phyloP scores from a whole-genome alignment of 768 basidiomycete species.

The Pleurotus sapidus region DNA sequence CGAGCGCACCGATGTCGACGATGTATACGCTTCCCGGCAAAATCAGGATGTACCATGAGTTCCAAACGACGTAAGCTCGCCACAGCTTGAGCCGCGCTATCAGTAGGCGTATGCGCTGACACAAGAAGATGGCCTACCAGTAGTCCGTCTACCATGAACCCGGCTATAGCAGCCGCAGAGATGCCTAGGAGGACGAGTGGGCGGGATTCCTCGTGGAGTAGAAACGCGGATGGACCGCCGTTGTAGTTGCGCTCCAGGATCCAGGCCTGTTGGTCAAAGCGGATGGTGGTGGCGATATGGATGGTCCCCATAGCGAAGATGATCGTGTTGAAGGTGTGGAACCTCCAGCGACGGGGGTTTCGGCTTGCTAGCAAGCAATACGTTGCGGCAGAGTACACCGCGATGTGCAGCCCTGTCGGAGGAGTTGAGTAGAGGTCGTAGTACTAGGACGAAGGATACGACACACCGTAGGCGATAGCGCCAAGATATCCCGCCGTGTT shows the following conservation, averaged over 20 bases:
- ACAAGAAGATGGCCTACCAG: not conserved
- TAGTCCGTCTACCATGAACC: not conserved
- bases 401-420: not conserved
- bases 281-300: constrained; percentile 1
- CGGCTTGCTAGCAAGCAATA: not conserved
- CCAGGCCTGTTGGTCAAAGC: not conserved
- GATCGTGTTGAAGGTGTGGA: not conserved
- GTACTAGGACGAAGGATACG: not conserved
- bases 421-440: not conserved
- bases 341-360: not conserved
- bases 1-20: not conserved
- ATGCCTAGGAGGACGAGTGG: not conserved
- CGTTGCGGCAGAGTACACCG: not conserved
- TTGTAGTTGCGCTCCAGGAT: not conserved
- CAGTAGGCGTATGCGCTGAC: no score
- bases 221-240: not conserved
- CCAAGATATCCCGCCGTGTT: not conserved
- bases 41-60: not conserved
- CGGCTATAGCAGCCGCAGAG: not conserved
- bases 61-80: not conserved
- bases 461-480: not conserved
- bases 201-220: not conserved
- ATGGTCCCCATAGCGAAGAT: constrained; percentile 2
- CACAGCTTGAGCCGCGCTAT: not conserved
- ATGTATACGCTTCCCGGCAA: not conserved